Evolutionary conservation across 352 stramenopile species (phyloP).

Genomic region (Phytophthora vignae): DNA sequence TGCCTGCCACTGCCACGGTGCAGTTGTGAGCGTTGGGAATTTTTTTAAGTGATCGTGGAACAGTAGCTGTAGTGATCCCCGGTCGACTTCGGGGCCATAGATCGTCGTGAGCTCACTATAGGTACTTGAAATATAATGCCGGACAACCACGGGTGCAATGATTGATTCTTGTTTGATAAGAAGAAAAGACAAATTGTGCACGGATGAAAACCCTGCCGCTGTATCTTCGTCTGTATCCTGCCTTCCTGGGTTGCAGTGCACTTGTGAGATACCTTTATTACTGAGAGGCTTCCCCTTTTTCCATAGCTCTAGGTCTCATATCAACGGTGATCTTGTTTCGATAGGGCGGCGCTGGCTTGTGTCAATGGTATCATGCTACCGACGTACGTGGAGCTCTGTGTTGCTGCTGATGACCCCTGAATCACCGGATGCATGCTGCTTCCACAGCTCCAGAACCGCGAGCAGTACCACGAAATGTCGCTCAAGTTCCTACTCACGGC

Average conservation of each 20-base stretch:
- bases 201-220: not conserved
- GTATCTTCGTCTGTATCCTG: conserved; percentile 43
- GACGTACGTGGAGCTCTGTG: conserved; percentile 39
- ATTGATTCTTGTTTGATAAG: no score
- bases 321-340: not conserved
- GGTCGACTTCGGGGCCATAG: no score
- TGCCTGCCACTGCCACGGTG: no score
- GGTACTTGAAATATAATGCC: no score
- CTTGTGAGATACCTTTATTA: conserved; percentile 19
- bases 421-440: not conserved
- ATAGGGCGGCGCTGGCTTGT: conserved; percentile 49
- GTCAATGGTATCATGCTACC: conserved; percentile 63
- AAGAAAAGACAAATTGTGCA: no score
- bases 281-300: not conserved
- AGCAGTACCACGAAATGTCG: conserved; percentile 51
- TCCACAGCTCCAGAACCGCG: conserved; percentile 44
- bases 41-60: no score
- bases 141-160: no score
- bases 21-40: no score
- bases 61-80: no score
- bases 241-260: conserved; percentile 34
- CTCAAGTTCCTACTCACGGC: conserved; percentile 65
- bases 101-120: no score
- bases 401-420: not conserved
- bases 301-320: not conserved